Evolutionary conservation across 345 rosid species (phyloP).

Genomic region (Ceriops decandra): DNA sequence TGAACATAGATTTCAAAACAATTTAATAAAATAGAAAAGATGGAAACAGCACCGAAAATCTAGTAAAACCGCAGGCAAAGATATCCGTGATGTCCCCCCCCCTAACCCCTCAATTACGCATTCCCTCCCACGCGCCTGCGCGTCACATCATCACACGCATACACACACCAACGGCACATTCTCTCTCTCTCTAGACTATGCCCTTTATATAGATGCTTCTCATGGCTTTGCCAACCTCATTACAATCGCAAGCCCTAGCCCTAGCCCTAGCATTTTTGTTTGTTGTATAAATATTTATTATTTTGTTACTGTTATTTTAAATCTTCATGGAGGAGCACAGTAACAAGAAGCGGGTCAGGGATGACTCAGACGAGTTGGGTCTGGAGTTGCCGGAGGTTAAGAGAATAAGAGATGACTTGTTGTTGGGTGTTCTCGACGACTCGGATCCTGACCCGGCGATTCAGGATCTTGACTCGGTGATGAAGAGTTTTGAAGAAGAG

Average conservation of each 20-base stretch:
- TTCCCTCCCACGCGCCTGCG: conserved; percentile 43
- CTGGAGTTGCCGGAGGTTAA: conserved; percentile 38
- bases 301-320: not conserved
- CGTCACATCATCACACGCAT: conserved; percentile 16
- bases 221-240: conserved; percentile 29
- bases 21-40: conserved; percentile 8
- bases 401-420: conserved; percentile 41
- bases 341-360: conserved; percentile 45
- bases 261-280: not conserved
- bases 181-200: conserved; percentile 29
- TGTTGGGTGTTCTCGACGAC: conserved; percentile 25
- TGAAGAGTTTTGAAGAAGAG: conserved; percentile 27
- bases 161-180: conserved; percentile 11
- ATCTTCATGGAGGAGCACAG: conserved; percentile 33
- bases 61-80: conserved; percentile 17
- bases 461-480: conserved; percentile 24
- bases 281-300: no score
- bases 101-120: not conserved
- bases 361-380: conserved; percentile 32
- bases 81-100: conserved; percentile 45
- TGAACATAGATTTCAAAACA: conserved; percentile 23
- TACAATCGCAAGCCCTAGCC: conserved; percentile 19
- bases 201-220: conserved; percentile 48
- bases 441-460: conserved; percentile 17
- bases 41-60: conserved; percentile 9